These are phyloP conservation scores for Fusarium pseudograminearum DNA, from an alignment of 2,329 filamentous ascomycete genomes.

Conservation along the genomic window DNA sequence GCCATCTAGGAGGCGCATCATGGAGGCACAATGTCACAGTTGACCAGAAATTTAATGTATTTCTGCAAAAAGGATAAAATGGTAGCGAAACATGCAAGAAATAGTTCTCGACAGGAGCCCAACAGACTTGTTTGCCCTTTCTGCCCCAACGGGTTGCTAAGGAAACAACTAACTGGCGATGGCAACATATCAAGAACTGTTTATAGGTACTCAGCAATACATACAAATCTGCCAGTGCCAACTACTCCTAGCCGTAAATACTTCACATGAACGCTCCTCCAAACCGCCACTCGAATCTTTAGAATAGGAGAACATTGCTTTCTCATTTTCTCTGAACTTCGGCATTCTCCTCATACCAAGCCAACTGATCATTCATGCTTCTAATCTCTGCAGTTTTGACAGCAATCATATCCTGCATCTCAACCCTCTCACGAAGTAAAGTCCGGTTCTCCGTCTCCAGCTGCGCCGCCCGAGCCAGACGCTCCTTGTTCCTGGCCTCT, in stretches of 20 bases:
- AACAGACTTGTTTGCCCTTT: background rate
- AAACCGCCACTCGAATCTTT: background rate
- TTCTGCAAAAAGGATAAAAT: background rate
- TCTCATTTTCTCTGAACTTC: background rate
- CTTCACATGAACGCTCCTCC: no score
- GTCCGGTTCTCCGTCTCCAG: constrained; percentile 32
- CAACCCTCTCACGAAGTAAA: constrained; percentile 40
- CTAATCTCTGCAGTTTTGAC: constrained; percentile 39
- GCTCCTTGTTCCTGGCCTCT: constrained; percentile 43
- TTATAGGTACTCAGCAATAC: background rate
- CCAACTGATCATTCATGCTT: constrained; percentile 31
- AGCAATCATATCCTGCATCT: constrained; percentile 37
- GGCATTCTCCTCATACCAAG: constrained; percentile 34
- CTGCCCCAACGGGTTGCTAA: background rate
- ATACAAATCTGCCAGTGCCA: background rate
- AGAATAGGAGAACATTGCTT: background rate
- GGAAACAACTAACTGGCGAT: no score
- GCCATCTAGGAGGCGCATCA: background rate
- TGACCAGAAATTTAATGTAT: background rate
- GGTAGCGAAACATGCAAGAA: background rate
- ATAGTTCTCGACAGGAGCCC: background rate
- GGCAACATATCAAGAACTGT: background rate
- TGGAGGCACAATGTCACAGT: background rate
- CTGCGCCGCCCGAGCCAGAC: constrained; percentile 41
- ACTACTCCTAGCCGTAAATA: background rate